phyloP scores from a whole-genome alignment of 2,329 filamentous ascomycete species.

The Colletotrichum noveboracense region DNA sequence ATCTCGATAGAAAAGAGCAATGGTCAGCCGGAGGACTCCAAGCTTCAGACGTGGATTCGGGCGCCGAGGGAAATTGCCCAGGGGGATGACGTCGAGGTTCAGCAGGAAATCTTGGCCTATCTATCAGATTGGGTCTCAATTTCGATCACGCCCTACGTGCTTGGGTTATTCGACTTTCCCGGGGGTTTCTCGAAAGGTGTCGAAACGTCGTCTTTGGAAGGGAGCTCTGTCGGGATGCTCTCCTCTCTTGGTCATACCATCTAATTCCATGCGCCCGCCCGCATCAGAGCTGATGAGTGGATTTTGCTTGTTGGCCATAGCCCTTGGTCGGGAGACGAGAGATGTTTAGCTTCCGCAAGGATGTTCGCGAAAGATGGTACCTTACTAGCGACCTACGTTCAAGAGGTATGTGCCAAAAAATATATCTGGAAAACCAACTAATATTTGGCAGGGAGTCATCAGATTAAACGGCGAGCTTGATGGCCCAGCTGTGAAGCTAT shows the following conservation, averaged over 20 bases:
- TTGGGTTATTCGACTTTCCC: neutral
- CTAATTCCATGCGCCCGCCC: neutral
- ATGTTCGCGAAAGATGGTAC: neutral
- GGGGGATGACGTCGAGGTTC: neutral
- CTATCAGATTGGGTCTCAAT: neutral
- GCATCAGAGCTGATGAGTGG: neutral
- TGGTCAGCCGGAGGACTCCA: neutral
- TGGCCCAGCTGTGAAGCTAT: rapidly evolving
- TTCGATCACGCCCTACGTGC: neutral
- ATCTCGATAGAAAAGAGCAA: neutral
- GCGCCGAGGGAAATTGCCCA: neutral
- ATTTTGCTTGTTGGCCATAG: neutral
- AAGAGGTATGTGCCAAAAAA: neutral
- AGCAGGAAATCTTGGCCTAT: neutral
- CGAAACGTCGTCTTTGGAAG: neutral
- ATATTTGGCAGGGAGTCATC: neutral
- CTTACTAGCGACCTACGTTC: neutral
- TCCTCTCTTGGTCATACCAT: neutral
- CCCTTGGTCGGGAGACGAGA: neutral
- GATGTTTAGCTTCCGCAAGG: neutral
- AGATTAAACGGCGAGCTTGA: neutral
- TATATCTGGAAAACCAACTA: rapidly evolving
- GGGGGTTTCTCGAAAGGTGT: neutral
- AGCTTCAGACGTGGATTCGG: neutral
- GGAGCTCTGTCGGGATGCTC: neutral